A percentile compares a stretch with the other conserved stretches of the same genome.
These are phyloP conservation scores for Solanum peruvianum DNA, from an alignment of 257 asterid genomes.

Conservation along the genomic window DNA sequence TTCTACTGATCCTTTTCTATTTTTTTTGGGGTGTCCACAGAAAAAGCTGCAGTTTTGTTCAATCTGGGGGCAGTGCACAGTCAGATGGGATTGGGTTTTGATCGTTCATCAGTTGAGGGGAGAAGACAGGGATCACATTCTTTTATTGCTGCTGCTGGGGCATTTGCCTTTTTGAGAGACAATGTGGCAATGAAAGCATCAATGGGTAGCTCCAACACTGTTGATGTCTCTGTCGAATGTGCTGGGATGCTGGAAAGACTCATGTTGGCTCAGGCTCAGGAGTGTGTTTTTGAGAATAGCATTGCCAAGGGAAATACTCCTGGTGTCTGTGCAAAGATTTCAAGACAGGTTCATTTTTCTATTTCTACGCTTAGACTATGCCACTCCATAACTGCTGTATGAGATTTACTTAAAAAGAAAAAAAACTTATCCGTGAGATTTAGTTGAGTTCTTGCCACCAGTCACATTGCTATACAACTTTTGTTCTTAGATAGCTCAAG, in stretches of 20 bases:
- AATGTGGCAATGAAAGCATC: conserved; percentile 87
- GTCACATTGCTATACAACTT: background rate
- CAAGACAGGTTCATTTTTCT: conserved; percentile 62
- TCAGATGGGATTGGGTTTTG: conserved; percentile 86
- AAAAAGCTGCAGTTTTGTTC: conserved; percentile 94
- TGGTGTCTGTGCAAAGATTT: conserved; percentile 86
- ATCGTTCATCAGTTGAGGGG: conserved; percentile 83
- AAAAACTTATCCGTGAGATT: background rate
- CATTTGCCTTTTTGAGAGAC: conserved; percentile 80
- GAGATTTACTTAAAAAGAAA: background rate
- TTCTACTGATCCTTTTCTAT: background rate
- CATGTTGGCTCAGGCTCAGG: conserved; percentile 98
- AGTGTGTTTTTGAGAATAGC: conserved; percentile 89
- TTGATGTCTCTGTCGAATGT: conserved; percentile 84
- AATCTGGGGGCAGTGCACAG: conserved; percentile 92
- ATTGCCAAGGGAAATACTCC: conserved; percentile 91
- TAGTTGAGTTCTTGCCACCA: background rate
- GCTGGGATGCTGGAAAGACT: conserved; percentile 93
- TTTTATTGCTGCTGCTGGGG: conserved; percentile 91
- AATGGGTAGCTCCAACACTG: conserved; percentile 63
- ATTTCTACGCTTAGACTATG: background rate
- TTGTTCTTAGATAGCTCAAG: background rate
- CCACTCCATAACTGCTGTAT: background rate
- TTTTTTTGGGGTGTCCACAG: conserved; percentile 10
- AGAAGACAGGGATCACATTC: conserved; percentile 91